These are phyloP conservation scores for Fimicolochytrium jonesii DNA, from an alignment of 192 early-diverging fungal species.

Conservation along the genomic window DNA sequence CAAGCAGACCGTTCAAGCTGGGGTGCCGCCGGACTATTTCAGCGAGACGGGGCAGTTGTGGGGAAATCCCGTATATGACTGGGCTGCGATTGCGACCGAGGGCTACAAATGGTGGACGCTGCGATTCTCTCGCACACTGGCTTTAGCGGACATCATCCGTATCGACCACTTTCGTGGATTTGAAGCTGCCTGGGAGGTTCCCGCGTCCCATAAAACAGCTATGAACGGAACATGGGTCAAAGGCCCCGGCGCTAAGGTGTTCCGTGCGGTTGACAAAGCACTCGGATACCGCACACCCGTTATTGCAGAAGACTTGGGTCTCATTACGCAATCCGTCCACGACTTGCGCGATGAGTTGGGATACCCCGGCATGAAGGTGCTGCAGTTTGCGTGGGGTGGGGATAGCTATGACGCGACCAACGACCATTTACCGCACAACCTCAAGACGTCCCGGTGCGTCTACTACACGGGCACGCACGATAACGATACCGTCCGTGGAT, in stretches of 20 bases:
- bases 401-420: neutral
- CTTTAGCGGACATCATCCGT: conserved; percentile 16
- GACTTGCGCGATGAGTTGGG: conserved; percentile 14
- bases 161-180: conserved; percentile 28
- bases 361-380: conserved; percentile 25
- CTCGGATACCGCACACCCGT: conserved; percentile 9
- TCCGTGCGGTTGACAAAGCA: conserved; percentile 12
- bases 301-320: conserved; percentile 23
- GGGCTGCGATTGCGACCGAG: conserved; percentile 13
- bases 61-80: conserved; percentile 27
- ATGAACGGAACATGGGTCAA: conserved; percentile 20
- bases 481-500: conserved; percentile 18
- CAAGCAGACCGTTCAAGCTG: conserved; percentile 19
- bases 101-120: conserved; percentile 24
- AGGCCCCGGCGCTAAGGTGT: conserved; percentile 21
- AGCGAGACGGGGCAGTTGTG: conserved; percentile 23
- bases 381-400: conserved; percentile 27
- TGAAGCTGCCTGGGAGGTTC: conserved; percentile 25
- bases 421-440: conserved; percentile 22
- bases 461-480: conserved; percentile 30
- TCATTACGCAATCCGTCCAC: conserved; percentile 15
- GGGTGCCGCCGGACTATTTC: conserved; percentile 27
- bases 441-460: conserved; percentile 4
- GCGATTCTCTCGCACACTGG: conserved; percentile 11
- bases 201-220: conserved; percentile 12